A percentile compares a stretch with the other conserved stretches of the same genome.
These are phyloP conservation scores for Scenedesmus sp. DNA, from an alignment of 163 green algal genomes.

Conservation along the genomic window DNA sequence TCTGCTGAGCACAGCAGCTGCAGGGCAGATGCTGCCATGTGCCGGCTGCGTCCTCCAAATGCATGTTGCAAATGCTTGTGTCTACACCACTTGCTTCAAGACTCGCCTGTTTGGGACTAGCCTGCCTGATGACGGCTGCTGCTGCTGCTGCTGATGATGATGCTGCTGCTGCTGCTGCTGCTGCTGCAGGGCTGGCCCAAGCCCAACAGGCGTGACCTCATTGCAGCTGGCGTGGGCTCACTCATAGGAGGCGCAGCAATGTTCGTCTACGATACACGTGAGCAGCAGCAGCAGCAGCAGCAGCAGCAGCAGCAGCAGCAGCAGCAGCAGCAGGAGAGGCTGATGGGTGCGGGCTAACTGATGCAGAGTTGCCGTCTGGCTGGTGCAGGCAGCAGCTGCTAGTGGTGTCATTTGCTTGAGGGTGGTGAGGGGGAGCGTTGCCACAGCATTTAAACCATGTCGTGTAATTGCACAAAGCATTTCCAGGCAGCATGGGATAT, in stretches of 20 bases:
- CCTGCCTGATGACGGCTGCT: neutral
- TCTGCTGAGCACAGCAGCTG: too few species aligned
- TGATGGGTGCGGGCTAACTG: too few species aligned
- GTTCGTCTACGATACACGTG: slow-evolving; percentile 74
- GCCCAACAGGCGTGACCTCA: slow-evolving; percentile 67
- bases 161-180: neutral
- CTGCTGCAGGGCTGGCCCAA: slow-evolving; percentile 49
- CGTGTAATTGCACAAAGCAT: too few species aligned
- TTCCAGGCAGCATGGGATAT: too few species aligned
- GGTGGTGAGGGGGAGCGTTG: neutral
- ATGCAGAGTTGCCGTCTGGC: too few species aligned
- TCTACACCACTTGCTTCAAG: too few species aligned
- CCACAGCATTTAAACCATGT: neutral
- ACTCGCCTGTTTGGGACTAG: too few species aligned
- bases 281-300: slow-evolving; percentile 21
- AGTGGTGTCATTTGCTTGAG: too few species aligned
- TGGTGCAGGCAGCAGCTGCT: neutral
- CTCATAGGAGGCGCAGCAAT: slow-evolving; percentile 70
- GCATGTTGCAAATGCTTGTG: too few species aligned
- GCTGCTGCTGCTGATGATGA: neutral
- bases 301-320: neutral
- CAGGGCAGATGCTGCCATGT: too few species aligned
- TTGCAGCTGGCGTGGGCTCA: slow-evolving; percentile 68
- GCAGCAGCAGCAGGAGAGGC: neutral
- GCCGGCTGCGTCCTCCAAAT: too few species aligned